phyloP scores from a whole-genome alignment of 179 eudicot genomes.

The Spergularia azorica region DNA sequence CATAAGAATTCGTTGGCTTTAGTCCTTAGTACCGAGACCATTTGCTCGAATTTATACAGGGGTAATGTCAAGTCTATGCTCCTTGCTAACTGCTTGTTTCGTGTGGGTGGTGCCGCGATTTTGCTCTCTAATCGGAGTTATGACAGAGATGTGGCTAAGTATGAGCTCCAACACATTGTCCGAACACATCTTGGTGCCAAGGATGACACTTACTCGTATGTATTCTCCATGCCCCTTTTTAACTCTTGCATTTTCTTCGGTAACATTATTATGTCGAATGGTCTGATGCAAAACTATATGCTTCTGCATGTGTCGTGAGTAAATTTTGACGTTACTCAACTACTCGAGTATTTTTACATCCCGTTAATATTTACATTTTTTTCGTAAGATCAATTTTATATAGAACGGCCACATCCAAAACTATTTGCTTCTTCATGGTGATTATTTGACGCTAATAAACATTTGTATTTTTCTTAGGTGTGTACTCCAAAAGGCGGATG shows the following conservation, averaged over 20 bases:
- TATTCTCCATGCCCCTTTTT: neutral
- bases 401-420: too few species aligned
- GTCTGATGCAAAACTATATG: too few species aligned
- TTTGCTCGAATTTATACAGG: constrained; percentile 37
- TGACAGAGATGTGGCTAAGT: constrained; percentile 40
- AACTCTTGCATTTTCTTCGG: neutral
- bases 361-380: too few species aligned
- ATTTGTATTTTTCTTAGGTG: constrained; percentile 26
- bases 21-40: constrained; percentile 43
- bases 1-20: constrained; percentile 47
- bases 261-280: neutral
- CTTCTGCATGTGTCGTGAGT: too few species aligned
- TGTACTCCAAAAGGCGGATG: constrained; percentile 39
- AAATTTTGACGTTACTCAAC: too few species aligned
- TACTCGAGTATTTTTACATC: too few species aligned
- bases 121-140: constrained; percentile 42
- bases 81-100: constrained; percentile 52
- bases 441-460: too few species aligned
- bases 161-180: constrained; percentile 45
- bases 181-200: constrained; percentile 54
- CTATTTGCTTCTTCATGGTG: too few species aligned
- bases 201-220: constrained; percentile 43
- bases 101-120: constrained; percentile 50
- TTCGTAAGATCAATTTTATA: too few species aligned
- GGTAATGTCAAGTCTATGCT: constrained; percentile 51